Percentiles rank a stretch among this genome's conserved stretches.
Evolutionary conservation across 2,329 filamentous ascomycete genomes (phyloP).

Genomic region (Simplicillium aogashimaense): DNA sequence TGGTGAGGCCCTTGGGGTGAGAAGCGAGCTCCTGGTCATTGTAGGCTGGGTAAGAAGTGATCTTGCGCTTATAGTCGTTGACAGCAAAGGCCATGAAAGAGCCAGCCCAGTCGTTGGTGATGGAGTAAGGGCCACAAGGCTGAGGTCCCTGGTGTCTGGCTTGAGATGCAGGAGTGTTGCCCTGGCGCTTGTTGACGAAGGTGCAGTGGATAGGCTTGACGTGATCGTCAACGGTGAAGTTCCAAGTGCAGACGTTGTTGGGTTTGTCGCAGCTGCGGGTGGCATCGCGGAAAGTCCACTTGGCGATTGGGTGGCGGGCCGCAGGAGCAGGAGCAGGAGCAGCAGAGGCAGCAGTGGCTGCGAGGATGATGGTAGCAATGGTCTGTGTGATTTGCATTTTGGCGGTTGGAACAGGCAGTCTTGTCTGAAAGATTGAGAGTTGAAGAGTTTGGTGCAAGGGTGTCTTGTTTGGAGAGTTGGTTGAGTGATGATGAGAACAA

Average conservation of each 20-base stretch:
- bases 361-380: neutral
- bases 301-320: neutral
- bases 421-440: no score
- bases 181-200: constrained; percentile 17
- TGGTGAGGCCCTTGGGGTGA: no score
- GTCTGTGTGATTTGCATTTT: neutral
- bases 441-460: no score
- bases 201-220: constrained; percentile 20
- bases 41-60: constrained; percentile 33
- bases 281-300: neutral
- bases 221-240: constrained; percentile 18
- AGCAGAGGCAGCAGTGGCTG: constrained; percentile 3
- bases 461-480: no score
- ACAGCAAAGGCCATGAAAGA: constrained; percentile 37
- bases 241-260: constrained; percentile 18
- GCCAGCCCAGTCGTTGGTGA: constrained; percentile 34
- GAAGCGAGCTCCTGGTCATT: constrained; percentile 27
- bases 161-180: constrained; percentile 14
- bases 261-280: neutral
- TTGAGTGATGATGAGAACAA: no score
- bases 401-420: neutral
- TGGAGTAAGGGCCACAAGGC: constrained; percentile 28
- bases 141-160: constrained; percentile 19
- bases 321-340: neutral
- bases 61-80: constrained; percentile 19